Percentiles rank a stretch among this genome's conserved stretches.
These are phyloP conservation scores for Aegilops speltoides DNA, from an alignment of 176 grass and related monocot species.

Conservation along the genomic window DNA sequence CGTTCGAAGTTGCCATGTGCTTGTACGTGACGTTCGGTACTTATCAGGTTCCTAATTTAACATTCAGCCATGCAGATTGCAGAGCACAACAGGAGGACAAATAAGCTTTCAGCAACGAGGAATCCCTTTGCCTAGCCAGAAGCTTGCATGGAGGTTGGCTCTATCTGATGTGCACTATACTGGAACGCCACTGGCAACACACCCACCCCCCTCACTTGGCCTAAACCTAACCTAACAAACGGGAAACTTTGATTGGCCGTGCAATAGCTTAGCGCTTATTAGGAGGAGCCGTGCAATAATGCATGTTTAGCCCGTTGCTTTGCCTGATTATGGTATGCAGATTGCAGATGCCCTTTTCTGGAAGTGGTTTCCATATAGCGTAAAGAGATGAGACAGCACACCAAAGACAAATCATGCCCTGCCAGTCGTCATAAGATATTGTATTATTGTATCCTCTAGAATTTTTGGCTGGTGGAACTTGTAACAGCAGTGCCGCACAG, in stretches of 20 bases:
- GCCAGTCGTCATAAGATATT: background rate
- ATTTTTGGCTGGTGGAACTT: background rate
- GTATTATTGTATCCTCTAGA: background rate
- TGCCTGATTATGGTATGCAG: constrained; percentile 15
- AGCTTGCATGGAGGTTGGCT: background rate
- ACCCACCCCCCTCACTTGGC: constrained; percentile 23
- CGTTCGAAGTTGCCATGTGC: too few species aligned
- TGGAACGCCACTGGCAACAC: constrained; percentile 21
- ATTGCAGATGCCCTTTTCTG: background rate
- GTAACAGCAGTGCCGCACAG: background rate
- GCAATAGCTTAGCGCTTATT: background rate
- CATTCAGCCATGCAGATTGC: too few species aligned
- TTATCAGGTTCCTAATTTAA: too few species aligned
- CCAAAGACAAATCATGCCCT: background rate
- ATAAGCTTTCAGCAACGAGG: constrained; percentile 14
- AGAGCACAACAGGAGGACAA: background rate
- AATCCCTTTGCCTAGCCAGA: constrained; percentile 1
- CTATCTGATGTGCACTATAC: constrained; percentile 10
- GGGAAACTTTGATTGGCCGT: background rate
- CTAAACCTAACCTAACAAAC: constrained; percentile 30
- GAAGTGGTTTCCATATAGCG: background rate
- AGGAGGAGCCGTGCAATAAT: background rate
- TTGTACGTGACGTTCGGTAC: too few species aligned
- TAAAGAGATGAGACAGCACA: background rate
- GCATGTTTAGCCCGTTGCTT: background rate